Conservation (phyloP, 768 basidiomycete genomes). For the Podaxis sp. region DNA sequence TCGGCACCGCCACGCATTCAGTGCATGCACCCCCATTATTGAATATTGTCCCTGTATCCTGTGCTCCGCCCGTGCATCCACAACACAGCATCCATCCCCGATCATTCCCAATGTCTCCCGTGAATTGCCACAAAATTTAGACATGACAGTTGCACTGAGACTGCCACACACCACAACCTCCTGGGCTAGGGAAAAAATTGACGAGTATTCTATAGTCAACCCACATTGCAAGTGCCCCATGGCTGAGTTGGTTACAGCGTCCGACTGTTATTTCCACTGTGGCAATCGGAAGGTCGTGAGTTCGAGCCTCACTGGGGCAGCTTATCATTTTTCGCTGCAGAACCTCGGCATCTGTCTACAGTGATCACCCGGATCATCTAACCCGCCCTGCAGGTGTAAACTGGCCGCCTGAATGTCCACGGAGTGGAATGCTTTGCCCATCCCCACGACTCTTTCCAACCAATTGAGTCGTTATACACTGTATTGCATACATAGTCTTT, state of each 20-base stretch:
- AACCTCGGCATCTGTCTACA: no score
- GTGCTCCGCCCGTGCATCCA: not conserved
- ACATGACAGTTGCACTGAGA: not conserved
- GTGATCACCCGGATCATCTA: no score
- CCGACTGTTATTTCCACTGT: conserved; percentile 54
- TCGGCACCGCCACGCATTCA: not conserved
- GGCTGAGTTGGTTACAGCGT: conserved; percentile 80
- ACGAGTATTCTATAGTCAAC: not conserved
- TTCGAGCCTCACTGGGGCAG: conserved; percentile 69
- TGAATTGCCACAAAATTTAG: not conserved
- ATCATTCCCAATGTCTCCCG: not conserved
- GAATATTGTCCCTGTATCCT: not conserved
- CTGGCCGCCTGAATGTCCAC: no score
- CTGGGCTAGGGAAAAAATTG: not conserved
- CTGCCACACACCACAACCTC: not conserved
- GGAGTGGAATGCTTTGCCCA: no score
- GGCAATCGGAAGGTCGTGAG: conserved; percentile 63
- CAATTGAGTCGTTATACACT: no score
- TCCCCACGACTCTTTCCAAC: no score
- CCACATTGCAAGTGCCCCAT: conserved; percentile 46
- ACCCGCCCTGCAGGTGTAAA: no score
- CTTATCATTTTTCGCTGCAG: not conserved
- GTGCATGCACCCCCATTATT: not conserved
- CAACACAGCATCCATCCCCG: not conserved
- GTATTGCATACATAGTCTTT: no score